Percentiles rank a stretch among this genome's conserved stretches.
Evolutionary conservation across 768 basidiomycete genomes (phyloP).

Genomic region (Hygrocybe punicea): DNA sequence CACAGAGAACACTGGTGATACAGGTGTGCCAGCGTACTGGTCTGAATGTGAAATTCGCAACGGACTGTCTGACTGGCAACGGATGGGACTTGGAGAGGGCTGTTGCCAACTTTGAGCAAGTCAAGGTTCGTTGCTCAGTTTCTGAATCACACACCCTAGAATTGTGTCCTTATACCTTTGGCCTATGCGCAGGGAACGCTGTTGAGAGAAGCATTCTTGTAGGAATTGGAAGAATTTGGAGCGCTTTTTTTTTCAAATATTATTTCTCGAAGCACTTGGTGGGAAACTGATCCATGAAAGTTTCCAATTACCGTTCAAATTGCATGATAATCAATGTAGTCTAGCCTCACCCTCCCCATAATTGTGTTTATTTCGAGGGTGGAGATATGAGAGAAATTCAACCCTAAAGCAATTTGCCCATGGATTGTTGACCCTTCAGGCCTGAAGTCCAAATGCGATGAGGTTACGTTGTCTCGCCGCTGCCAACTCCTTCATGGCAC

Average conservation of each 20-base stretch:
- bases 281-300: too few relatives aligned
- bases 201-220: conserved; percentile 55
- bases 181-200: conserved; percentile 41
- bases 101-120: conserved; percentile 79
- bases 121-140: conserved; percentile 74
- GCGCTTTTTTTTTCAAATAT: neutral
- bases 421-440: too few relatives aligned
- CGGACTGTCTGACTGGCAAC: conserved; percentile 84
- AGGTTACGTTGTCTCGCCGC: too few relatives aligned
- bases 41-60: conserved; percentile 72
- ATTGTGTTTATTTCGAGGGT: too few relatives aligned
- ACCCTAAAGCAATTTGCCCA: too few relatives aligned
- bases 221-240: conserved; percentile 6
- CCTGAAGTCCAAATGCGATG: too few relatives aligned
- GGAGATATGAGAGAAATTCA: too few relatives aligned
- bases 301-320: too few relatives aligned
- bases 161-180: conserved; percentile 6
- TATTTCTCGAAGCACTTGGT: neutral
- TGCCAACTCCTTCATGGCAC: too few relatives aligned
- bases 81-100: conserved; percentile 82
- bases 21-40: conserved; percentile 71
- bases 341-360: too few relatives aligned
- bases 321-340: too few relatives aligned
- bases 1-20: conserved; percentile 66
- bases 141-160: neutral